Evolutionary conservation across 2,329 filamentous ascomycete species (phyloP), one percentile per base, ranked within the genome.

Genomic region (Scleromitrula shiraiana): DNA sequence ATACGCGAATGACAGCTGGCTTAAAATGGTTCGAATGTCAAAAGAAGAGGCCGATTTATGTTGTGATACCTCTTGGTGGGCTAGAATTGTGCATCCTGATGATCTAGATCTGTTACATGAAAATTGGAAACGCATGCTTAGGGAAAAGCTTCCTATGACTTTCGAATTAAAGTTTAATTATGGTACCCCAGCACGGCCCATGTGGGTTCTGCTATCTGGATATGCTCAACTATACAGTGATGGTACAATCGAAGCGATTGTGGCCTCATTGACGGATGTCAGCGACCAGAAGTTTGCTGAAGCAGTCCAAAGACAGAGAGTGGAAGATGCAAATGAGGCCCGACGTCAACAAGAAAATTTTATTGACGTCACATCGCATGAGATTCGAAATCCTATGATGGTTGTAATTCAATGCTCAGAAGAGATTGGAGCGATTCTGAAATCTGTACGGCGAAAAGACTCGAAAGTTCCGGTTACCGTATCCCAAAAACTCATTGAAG

Each of bases 241-340:
- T 24, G 83, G 83, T 4, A 69, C 69, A 27, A 71, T 88, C 47
- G 86, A 85, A 65, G 79, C 80, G 51, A 80, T 89, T 2, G 88
- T 90, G 57, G 85, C 84, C 46, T 85, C 80, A 57, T 82, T 93
- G 41, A 90, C 86, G 0, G 85, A 94, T 59, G 93, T 94, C 53
- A 88, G 83, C n/a, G 78, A 83, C 46, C 85, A 91, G 62, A 93
- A 93, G 62, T 82, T 82, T 72, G 54, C 55, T 41, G 54, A 50
- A 50, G 57, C 57, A 23, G 50, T 37, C 29, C 52, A 57, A 46
- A 38, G 49, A 27, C 50, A 46, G 70, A 58, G 72, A 75, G 58
- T 59, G 57, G 54, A 57, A 42, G 73, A 80, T 49, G 76, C 76
- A 1, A 73, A 80, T 33, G 75, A 78, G 58, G 74, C 75, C 40